Conservation (phyloP, 2,329 filamentous ascomycete species). For the Chaetomium strumarium region DNA sequence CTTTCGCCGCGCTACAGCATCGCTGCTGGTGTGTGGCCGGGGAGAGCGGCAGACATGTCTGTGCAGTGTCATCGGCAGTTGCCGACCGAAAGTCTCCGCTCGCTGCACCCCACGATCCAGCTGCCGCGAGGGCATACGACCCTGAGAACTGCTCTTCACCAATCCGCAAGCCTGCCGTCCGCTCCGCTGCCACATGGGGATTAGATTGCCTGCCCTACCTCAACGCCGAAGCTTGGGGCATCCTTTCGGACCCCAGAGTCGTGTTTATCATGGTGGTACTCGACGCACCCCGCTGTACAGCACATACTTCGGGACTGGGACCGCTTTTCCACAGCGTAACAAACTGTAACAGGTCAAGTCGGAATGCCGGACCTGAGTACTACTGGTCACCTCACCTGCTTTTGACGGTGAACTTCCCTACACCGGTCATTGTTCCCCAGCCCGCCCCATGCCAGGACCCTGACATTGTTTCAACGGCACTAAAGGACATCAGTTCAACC, state of each 20-base stretch:
- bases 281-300: conserved; percentile 8
- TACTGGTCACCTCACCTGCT: conserved; percentile 20
- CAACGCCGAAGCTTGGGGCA: too few relatives aligned
- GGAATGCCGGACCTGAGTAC: conserved; percentile 16
- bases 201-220: conserved; percentile 17
- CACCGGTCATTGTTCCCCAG: conserved; percentile 1
- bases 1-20: background rate
- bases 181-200: conserved; percentile 18
- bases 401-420: conserved; percentile 19
- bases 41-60: background rate
- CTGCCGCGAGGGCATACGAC: conserved; percentile 17
- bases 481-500: conserved; percentile 3
- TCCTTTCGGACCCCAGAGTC: background rate
- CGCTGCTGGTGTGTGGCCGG: background rate
- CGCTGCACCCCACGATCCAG: conserved; percentile 19
- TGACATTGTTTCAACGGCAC: conserved; percentile 22
- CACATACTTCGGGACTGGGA: conserved; percentile 22
- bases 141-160: conserved; percentile 1
- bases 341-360: conserved; percentile 5
- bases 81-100: conserved; percentile 24
- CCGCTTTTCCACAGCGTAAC: conserved; percentile 24
- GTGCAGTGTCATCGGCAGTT: conserved; percentile 22
- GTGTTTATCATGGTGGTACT: background rate
- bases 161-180: conserved; percentile 9
- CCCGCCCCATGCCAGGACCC: conserved; percentile 20